phyloP scores from a whole-genome alignment of 164 flowering plant genomes.

The Brasenia schreberi region DNA sequence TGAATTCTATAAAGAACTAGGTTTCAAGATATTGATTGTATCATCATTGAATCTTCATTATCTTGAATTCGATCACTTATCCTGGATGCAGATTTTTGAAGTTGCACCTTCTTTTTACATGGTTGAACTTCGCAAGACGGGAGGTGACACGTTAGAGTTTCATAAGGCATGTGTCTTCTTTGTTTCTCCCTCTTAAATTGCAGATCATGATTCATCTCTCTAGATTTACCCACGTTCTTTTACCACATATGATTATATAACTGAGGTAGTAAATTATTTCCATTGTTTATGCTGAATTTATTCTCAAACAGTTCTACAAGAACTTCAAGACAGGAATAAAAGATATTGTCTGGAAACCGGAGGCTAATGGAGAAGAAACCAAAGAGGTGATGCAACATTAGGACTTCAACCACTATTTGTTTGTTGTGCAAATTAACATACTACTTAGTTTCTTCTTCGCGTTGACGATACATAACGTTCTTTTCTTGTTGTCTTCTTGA shows the following conservation, averaged over 20 bases:
- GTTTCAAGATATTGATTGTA: too few relatives aligned
- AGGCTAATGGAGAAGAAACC: not conserved
- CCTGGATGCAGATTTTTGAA: conserved; percentile 6
- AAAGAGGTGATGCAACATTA: too few relatives aligned
- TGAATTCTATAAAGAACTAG: too few relatives aligned
- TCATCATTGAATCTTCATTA: too few relatives aligned
- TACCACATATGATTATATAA: not conserved
- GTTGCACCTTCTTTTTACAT: conserved; percentile 8
- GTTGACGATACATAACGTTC: too few relatives aligned
- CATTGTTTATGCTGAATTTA: not conserved
- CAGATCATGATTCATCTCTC: not conserved
- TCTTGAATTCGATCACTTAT: not conserved
- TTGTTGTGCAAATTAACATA: too few relatives aligned
- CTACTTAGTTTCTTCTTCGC: too few relatives aligned
- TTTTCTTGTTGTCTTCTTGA: too few relatives aligned
- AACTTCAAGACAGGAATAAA: conserved; percentile 2
- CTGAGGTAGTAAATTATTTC: not conserved
- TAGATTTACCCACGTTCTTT: too few relatives aligned
- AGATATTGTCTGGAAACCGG: conserved; percentile 2
- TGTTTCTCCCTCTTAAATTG: not conserved
- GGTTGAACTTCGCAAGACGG: conserved; percentile 9
- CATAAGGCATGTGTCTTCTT: conserved; percentile 1
- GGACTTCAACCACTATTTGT: too few relatives aligned
- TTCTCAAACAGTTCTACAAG: conserved; percentile 3
- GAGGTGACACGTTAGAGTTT: conserved; percentile 6